Percentiles rank a stretch among this genome's conserved stretches.
These are phyloP conservation scores for Neonectria neomacrospora DNA, from an alignment of 2,329 filamentous ascomycete genomes.

Conservation along the genomic window DNA sequence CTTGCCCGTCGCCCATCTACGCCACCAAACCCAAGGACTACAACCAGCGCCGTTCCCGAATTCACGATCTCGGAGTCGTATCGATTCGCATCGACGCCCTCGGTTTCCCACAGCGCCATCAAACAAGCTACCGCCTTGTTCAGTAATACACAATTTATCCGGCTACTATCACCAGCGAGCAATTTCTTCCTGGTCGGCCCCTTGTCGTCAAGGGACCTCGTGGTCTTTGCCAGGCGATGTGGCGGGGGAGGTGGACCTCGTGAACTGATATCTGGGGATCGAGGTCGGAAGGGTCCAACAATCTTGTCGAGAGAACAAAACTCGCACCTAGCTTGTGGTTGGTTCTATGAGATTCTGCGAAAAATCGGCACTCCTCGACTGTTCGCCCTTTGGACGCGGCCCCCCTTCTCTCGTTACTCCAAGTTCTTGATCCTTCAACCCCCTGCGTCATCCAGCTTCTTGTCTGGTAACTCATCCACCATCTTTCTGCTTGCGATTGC, in stretches of 20 bases:
- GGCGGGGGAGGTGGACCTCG: conserved; percentile 55
- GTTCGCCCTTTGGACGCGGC: conserved; percentile 25
- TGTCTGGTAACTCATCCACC: conserved; percentile 2
- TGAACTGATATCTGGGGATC: conserved; percentile 51
- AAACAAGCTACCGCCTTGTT: background rate
- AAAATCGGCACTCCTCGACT: conserved; percentile 24
- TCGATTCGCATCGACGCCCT: conserved; percentile 22
- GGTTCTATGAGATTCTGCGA: conserved; percentile 17
- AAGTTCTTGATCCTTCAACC: background rate
- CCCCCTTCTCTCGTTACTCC: conserved; percentile 15
- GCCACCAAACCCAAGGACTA: background rate
- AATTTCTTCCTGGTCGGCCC: conserved; percentile 32
- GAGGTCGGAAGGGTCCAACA: conserved; percentile 44
- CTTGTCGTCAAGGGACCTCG: conserved; percentile 35
- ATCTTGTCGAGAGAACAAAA: conserved; percentile 14
- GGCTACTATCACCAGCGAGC: conserved; percentile 16
- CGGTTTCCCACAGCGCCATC: background rate
- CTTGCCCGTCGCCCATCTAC: background rate
- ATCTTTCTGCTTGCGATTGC: conserved; percentile 5
- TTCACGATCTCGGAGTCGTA: conserved; percentile 29
- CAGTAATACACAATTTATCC: background rate
- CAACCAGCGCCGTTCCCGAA: conserved; percentile 4
- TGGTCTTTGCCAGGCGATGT: conserved; percentile 55
- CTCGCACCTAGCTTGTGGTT: conserved; percentile 4
- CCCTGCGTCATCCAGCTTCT: background rate